Base-by-base conservation (phyloP, 2,329 filamentous ascomycete species). In the Cordyceps cateniannulata region DNA sequence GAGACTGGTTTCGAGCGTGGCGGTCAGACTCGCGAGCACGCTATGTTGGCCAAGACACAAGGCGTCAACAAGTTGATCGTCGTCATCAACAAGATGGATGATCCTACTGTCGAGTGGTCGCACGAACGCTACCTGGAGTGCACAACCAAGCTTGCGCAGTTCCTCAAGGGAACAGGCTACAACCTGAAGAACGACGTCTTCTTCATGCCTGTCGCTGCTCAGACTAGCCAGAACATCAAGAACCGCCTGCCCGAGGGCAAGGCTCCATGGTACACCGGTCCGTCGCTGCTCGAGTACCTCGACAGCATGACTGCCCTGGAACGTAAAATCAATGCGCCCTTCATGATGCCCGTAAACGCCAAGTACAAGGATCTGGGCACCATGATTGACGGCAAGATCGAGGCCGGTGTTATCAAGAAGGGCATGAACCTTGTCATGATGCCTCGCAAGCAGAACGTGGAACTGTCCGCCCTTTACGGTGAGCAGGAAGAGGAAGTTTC, bases 31-130 rank as follows among this genome's bases (percentile, higher is more conserved):
- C 86, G 95, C 72, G 95, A 99, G 83, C 93, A 98, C 76, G 95
- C 96, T 61, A 91, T 99, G 81, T 83, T 99, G 72, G 96, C 96
- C 67, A 96, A 98, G 79, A 99, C 96, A 1, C 93, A 96, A 73
- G 95, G 95, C 76, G 95, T 99, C 63, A 96, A 96, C 82, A 97
- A 97, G 79, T 83, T 99, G 60, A 82, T 98, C 50, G 88, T 99
- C 32, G 95, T 84, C 58, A 93, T 97, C 73, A 99, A 99, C 85
- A 99, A 99, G 83, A 99, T 99, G 96, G 95, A 99, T 72, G 95
- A 99, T 72, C 81, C 88, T 12, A 99, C 95, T 3, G 96, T 99
- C 56, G 85, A 96, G 71, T 99, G 96, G 96, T 95, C 90, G 59
- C 86, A 97, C 69, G 90, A 90, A 45, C 88, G 95, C 61, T 99